Conservation (phyloP, 2,329 filamentous ascomycete species). For the Chaetoscypha palmicola region DNA sequence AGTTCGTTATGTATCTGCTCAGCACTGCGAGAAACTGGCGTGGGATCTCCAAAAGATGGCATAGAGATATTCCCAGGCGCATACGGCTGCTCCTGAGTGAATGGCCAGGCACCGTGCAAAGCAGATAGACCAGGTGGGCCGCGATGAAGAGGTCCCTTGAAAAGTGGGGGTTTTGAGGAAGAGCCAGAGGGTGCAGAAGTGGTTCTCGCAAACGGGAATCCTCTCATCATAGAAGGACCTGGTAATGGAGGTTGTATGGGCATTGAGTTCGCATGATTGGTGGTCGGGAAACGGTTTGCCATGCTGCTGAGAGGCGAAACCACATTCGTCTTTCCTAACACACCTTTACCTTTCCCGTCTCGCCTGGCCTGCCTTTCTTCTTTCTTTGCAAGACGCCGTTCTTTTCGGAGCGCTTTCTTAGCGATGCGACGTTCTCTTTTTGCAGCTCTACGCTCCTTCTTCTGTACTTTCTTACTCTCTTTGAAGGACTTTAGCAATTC, state of each 20-base stretch:
- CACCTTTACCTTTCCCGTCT: not conserved
- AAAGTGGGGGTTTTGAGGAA: not conserved
- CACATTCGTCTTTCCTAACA: not conserved
- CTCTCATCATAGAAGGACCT: slow-evolving; percentile 2
- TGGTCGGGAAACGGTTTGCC: not conserved
- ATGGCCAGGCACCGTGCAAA: slow-evolving; percentile 20
- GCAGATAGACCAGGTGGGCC: slow-evolving; percentile 5
- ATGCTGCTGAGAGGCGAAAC: not conserved
- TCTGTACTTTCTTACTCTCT: slow-evolving; percentile 34
- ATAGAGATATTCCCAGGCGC: slow-evolving; percentile 10
- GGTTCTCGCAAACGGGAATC: slow-evolving; percentile 14
- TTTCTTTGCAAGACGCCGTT: slow-evolving; percentile 17
- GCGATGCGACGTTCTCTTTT: slow-evolving; percentile 9
- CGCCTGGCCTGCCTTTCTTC: slow-evolving; percentile 27
- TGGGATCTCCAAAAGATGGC: not conserved
- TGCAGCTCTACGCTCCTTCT: slow-evolving; percentile 27
- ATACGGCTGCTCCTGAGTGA: slow-evolving; percentile 11
- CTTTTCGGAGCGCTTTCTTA: slow-evolving; percentile 15
- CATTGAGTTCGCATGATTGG: not conserved
- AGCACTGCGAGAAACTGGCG: slow-evolving; percentile 12
- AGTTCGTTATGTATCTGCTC: slow-evolving; percentile 20
- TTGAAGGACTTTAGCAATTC: slow-evolving; percentile 40
- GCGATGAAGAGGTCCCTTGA: not conserved
- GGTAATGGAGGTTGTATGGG: slow-evolving; percentile 5
- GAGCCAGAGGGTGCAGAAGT: slow-evolving; percentile 9